These are phyloP conservation scores for Colletotrichum zoysiae DNA, from an alignment of 2,329 filamentous ascomycete genomes.

Conservation along the genomic window DNA sequence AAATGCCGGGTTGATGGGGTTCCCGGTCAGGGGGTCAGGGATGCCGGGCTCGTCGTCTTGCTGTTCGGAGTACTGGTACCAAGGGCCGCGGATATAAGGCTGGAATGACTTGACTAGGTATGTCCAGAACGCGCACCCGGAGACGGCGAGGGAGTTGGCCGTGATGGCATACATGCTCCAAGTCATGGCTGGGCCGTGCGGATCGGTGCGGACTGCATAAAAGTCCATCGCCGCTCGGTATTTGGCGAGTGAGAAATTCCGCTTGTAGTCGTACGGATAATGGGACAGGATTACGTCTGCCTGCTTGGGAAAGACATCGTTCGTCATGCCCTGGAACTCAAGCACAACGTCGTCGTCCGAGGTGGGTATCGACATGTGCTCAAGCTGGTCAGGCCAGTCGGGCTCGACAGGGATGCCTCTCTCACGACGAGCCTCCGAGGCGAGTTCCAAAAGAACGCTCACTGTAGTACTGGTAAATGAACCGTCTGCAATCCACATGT, in stretches of 20 bases:
- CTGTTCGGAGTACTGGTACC: constrained; percentile 79
- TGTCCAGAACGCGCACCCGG: constrained; percentile 76
- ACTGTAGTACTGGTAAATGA: constrained; percentile 17
- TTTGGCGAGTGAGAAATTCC: constrained; percentile 27
- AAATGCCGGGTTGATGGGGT: constrained; percentile 74
- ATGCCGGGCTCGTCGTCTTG: constrained; percentile 68
- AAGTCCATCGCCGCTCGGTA: constrained; percentile 49
- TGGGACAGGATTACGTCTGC: constrained; percentile 77
- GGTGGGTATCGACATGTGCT: constrained; percentile 41
- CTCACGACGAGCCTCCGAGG: constrained; percentile 5
- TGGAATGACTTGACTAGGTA: constrained; percentile 73
- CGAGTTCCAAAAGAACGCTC: constrained; percentile 1
- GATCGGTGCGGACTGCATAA: constrained; percentile 51
- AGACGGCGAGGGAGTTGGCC: constrained; percentile 73
- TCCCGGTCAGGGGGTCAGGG: constrained; percentile 59
- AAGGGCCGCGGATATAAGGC: constrained; percentile 75
- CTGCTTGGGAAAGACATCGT: constrained; percentile 74
- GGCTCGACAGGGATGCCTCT: constrained; percentile 14
- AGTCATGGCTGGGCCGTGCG: constrained; percentile 79
- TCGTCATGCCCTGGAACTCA: constrained; percentile 76
- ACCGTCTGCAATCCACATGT: constrained; percentile 29
- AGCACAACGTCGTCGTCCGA: constrained; percentile 62
- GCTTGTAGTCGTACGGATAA: constrained; percentile 73
- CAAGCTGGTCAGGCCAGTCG: constrained; percentile 27
- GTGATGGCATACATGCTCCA: constrained; percentile 77